Conservation (phyloP, 139 green algal genomes). For the Tetratostichococcus sp. region DNA sequence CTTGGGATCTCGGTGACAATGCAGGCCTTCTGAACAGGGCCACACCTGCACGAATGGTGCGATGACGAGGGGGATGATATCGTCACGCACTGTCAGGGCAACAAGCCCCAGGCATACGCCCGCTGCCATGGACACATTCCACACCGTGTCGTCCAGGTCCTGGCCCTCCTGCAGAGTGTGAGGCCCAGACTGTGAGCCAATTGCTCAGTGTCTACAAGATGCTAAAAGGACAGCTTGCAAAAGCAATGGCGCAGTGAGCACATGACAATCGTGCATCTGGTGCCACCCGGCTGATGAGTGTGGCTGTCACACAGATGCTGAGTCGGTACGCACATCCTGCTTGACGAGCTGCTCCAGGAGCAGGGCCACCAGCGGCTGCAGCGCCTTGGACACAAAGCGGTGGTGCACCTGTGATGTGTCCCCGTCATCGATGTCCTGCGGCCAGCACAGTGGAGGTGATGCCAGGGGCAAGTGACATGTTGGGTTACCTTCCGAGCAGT, state of each 20-base stretch:
- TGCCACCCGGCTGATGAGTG: too few relatives aligned
- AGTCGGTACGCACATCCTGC: slow-evolving; percentile 77
- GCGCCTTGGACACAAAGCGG: slow-evolving; percentile 81
- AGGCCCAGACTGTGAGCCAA: too few relatives aligned
- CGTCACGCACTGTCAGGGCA: slow-evolving; percentile 62
- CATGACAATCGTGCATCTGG: too few relatives aligned
- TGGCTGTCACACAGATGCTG: too few relatives aligned
- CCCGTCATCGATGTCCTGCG: slow-evolving; percentile 57
- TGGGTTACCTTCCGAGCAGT: too few relatives aligned
- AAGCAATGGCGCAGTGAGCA: too few relatives aligned
- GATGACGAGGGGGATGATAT: slow-evolving; percentile 83
- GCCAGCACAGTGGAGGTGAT: background rate
- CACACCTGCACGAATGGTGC: slow-evolving; percentile 61
- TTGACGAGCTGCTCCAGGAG: slow-evolving; percentile 94
- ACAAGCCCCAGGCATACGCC: slow-evolving; percentile 87
- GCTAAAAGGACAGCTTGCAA: too few relatives aligned
- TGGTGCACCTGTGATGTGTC: slow-evolving; percentile 47
- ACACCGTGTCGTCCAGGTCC: slow-evolving; percentile 83
- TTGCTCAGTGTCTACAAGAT: too few relatives aligned
- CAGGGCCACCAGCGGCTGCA: slow-evolving; percentile 80
- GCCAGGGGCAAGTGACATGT: too few relatives aligned
- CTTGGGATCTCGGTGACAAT: too few relatives aligned
- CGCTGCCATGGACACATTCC: slow-evolving; percentile 88
- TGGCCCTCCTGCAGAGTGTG: slow-evolving; percentile 32
- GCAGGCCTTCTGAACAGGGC: too few relatives aligned